phyloP scores from a whole-genome alignment of 768 basidiomycete species.

The Amanita jacksonii region DNA sequence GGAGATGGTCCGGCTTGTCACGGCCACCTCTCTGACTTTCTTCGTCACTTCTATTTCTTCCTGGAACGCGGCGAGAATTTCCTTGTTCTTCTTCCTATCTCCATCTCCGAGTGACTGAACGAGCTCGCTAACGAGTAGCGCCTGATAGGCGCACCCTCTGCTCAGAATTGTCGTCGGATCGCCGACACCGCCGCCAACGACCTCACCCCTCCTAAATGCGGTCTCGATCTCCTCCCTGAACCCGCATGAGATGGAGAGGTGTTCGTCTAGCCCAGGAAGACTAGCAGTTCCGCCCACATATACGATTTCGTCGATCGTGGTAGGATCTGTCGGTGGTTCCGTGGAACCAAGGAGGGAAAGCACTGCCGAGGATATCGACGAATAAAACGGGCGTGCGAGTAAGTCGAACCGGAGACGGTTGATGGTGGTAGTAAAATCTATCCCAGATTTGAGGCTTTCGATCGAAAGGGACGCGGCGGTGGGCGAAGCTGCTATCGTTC shows the following conservation, averaged over 20 bases:
- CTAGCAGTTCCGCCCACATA: constrained; percentile 71
- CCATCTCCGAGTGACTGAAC: constrained; percentile 25
- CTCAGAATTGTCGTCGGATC: constrained; percentile 75
- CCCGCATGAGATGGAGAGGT: constrained; percentile 33
- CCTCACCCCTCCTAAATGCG: constrained; percentile 56
- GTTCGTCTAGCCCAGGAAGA: constrained; percentile 66
- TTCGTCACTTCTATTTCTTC: constrained; percentile 15
- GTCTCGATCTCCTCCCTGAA: constrained; percentile 56
- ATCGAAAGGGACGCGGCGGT: constrained; percentile 88
- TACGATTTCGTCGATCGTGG: constrained; percentile 70
- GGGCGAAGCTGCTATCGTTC: constrained; percentile 79
- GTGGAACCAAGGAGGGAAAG: constrained; percentile 41
- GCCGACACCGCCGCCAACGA: constrained; percentile 62
- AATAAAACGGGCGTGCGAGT: constrained; percentile 52
- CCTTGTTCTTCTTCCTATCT: constrained; percentile 27
- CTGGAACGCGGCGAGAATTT: constrained; percentile 42
- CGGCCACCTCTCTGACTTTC: constrained; percentile 35
- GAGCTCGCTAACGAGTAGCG: constrained; percentile 46
- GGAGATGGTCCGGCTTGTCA: constrained; percentile 56
- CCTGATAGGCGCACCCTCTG: constrained; percentile 70
- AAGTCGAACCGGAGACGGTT: constrained; percentile 57
- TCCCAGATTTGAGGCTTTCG: constrained; percentile 88
- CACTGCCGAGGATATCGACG: constrained; percentile 40
- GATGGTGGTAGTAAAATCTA: constrained; percentile 70
- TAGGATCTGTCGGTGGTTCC: constrained; percentile 37